Evolutionary conservation across 2,329 filamentous ascomycete species (phyloP).

Genomic region (Balansia obtecta): DNA sequence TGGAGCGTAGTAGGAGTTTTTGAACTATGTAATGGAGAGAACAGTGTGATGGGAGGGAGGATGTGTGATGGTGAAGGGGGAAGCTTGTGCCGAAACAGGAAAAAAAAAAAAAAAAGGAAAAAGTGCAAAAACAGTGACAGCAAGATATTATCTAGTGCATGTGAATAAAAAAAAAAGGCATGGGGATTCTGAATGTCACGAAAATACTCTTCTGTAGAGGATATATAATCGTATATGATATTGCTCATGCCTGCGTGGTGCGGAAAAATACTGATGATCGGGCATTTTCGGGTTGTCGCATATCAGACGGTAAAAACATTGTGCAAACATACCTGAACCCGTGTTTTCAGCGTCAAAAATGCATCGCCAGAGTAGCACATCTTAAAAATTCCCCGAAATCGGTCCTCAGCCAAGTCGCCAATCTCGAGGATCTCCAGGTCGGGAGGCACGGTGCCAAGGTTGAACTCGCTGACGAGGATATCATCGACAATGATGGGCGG

Average conservation of each 20-base stretch:
- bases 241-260: neutral
- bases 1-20: too few species aligned
- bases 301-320: conserved; percentile 6
- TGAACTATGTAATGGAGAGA: too few species aligned
- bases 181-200: too few species aligned
- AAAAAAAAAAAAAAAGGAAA: neutral
- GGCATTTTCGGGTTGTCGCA: conserved; percentile 10
- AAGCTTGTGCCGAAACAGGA: too few species aligned
- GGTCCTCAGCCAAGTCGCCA: conserved; percentile 90
- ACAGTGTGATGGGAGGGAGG: neutral
- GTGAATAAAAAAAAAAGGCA: neutral
- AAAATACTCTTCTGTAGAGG: neutral
- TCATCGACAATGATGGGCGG: conserved; percentile 99
- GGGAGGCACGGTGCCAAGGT: conserved; percentile 86
- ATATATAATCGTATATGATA: neutral
- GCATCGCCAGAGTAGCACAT: conserved; percentile 97
- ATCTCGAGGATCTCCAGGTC: conserved; percentile 96
- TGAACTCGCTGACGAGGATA: conserved; percentile 95
- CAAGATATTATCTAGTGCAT: neutral
- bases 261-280: neutral
- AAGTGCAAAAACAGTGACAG: neutral
- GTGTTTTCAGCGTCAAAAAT: conserved; percentile 85
- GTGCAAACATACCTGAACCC: conserved; percentile 62
- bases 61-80: too few species aligned
- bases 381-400: conserved; percentile 97